Base-by-base conservation (phyloP, 2,329 filamentous ascomycete genomes). In the Beauveria medogensis region DNA sequence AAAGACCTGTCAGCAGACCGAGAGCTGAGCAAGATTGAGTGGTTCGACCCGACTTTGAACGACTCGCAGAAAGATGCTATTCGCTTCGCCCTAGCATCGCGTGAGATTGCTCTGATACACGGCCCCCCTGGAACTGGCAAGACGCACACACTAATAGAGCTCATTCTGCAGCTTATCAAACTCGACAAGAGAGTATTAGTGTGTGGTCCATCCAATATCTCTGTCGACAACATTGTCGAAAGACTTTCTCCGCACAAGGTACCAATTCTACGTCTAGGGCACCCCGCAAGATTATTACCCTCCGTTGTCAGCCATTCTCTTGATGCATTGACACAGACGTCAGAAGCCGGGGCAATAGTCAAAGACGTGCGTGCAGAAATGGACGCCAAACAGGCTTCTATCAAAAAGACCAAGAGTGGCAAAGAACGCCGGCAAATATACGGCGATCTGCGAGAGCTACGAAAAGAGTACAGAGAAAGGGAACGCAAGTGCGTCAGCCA, bases 171-270 rank as follows among this genome's bases (percentile, higher is more conserved):
- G 70, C 78, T 97, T 67, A 79, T 95, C 59, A 87, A 87, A 69
- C 83, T 84, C 26, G 82, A 86, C 40, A 81, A 87, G 59, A 85
- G 92, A 1, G 80, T 97, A 12, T 80, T 97, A 2, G 93, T 97
- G n/a, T 97, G 94, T 69, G 94, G 93, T 0, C 94, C 94, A 0
- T 96, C 91, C 34, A 99, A 99, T 71, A 92, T 99, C 67, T 94
- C 91, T 0, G 94, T 99, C 1, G 94, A 99, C 80, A 99, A 99
- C 70, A 96, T 99, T 62, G 92, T 97, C 9, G 94, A 99, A 74
- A 86, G 94, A 8, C 82, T 97, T 2, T 85, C 92, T 2, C 86
- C 90, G 0, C 89, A 92, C 72, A 92, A 91, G 69, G 81, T 97
- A 1, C 88, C 91, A 0, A 91, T 97, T 68, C 83, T 97, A 41